Percentiles rank a stretch among this genome's conserved stretches.
These are phyloP conservation scores for Spergularia marina DNA, from an alignment of 148 eudicot genomes.

Conservation along the genomic window DNA sequence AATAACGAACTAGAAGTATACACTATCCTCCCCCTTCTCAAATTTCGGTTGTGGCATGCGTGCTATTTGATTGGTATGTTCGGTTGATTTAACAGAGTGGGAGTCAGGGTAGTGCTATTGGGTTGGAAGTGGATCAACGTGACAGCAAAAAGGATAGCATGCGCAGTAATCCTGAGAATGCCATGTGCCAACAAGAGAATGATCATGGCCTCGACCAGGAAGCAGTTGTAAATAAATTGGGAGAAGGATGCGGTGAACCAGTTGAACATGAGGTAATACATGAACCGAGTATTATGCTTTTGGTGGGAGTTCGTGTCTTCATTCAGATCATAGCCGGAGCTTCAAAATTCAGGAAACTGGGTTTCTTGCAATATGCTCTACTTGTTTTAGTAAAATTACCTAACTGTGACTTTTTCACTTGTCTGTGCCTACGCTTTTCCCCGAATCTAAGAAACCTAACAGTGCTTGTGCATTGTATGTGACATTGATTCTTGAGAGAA, in stretches of 20 bases:
- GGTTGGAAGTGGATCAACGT: constrained; percentile 4
- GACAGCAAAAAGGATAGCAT: not conserved
- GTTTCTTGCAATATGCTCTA: too few relatives aligned
- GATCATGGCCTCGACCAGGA: not conserved
- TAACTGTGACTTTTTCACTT: too few relatives aligned
- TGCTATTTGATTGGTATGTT: not conserved
- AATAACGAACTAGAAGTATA: too few relatives aligned
- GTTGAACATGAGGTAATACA: constrained; percentile 18
- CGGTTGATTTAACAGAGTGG: constrained; percentile 1
- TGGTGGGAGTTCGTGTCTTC: too few relatives aligned
- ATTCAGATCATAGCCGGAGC: too few relatives aligned
- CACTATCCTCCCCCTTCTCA: too few relatives aligned
- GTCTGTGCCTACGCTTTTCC: too few relatives aligned
- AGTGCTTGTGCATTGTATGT: too few relatives aligned
- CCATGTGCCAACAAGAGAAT: not conserved
- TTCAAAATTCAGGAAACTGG: too few relatives aligned
- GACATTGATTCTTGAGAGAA: too few relatives aligned
- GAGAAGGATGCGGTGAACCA: constrained; percentile 2
- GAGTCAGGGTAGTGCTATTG: not conserved
- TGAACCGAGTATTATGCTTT: not conserved
- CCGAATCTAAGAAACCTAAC: too few relatives aligned
- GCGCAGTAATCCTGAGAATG: not conserved
- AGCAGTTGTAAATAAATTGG: not conserved
- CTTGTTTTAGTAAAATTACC: too few relatives aligned
- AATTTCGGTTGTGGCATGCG: not conserved